Base-by-base conservation (phyloP, 1,139 yeast species). In the Kurtzmaniella quercitrusa region DNA sequence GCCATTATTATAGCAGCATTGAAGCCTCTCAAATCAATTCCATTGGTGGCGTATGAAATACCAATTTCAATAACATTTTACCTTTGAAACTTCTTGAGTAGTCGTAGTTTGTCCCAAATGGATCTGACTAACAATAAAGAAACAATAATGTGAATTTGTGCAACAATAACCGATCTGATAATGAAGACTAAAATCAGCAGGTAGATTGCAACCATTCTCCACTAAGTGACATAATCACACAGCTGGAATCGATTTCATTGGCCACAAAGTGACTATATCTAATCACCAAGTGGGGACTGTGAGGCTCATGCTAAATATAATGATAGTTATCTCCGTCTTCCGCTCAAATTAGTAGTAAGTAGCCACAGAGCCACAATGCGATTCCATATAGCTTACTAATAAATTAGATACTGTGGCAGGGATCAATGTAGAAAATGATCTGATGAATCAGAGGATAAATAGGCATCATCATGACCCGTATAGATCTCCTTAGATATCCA, bases 281-380 rank as follows among this genome's bases (percentile, higher is more conserved):
- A n/a, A 5, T 27, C 12, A 10, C 5, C 12, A 27, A 10, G 12
- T 11, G 14, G 14, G 31, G 31, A 27, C 12, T 10, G 5, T n/a
- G 14, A 5, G 31, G 31, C 12, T 27, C 14, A 11, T 12, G n/a
- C 10, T 10, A 27, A 27, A 5, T 12, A 27, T 6, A 27, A 12
- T 10, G 31, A 12, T 27, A 27, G 7, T 27, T 11, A 27, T 27
- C 31, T n/a, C 31, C 31, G 31, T 11, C 12, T 27, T n/a, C 31
- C 14, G 12, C 31, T 27, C 31, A 27, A 27, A 27, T 27, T 12
- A 10, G 31, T n/a, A 5, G 14, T 27, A 27, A n/a, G 14, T 27
- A 27, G 31, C 31, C 31, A 27, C 31, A 27, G 31, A 27, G 31
- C 31, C 31, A 27, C 31, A 27, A 27, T 27, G 31, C 31, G 31